phyloP scores from a whole-genome alignment of 2,329 filamentous ascomycete genomes.

The Ophiocordyceps sinensis region DNA sequence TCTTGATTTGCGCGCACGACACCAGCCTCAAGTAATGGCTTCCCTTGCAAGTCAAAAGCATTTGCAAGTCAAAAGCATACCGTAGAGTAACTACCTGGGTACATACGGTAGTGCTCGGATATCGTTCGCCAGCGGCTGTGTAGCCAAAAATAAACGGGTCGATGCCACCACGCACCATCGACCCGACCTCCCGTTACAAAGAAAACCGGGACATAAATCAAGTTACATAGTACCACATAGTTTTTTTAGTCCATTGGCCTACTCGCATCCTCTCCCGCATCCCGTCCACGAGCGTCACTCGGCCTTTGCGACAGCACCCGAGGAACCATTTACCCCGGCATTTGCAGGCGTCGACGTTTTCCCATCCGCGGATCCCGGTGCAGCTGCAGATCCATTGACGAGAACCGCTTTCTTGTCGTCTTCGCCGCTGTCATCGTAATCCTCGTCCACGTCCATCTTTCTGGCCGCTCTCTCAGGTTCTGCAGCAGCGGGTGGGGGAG shows the following conservation, averaged over 20 bases:
- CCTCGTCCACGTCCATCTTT: conserved; percentile 94
- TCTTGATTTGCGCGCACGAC: too few species aligned
- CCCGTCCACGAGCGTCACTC: conserved; percentile 17
- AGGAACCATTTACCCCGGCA: conserved; percentile 28
- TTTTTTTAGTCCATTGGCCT: conserved; percentile 11
- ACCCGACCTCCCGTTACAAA: conserved; percentile 6
- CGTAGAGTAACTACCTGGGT: background rate
- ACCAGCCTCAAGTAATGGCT: too few species aligned
- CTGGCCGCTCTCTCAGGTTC: conserved; percentile 75
- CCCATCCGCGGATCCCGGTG: conserved; percentile 33
- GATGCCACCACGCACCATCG: background rate
- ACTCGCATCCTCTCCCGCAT: conserved; percentile 2
- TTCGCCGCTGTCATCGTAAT: conserved; percentile 90
- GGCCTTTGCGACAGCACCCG: conserved; percentile 22
- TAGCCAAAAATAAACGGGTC: conserved; percentile 14
- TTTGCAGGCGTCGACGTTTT: conserved; percentile 35
- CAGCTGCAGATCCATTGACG: conserved; percentile 29
- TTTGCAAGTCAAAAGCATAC: background rate
- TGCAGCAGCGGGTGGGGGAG: conserved; percentile 35
- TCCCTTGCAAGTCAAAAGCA: background rate
- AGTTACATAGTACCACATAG: conserved; percentile 9
- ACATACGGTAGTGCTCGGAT: conserved; percentile 9
- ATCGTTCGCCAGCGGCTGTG: conserved; percentile 13
- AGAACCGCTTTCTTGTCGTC: conserved; percentile 54
- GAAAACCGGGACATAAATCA: conserved; percentile 6